Conservation (phyloP, 73 alveolate genomes). For the Blepharisma stoltei region DNA sequence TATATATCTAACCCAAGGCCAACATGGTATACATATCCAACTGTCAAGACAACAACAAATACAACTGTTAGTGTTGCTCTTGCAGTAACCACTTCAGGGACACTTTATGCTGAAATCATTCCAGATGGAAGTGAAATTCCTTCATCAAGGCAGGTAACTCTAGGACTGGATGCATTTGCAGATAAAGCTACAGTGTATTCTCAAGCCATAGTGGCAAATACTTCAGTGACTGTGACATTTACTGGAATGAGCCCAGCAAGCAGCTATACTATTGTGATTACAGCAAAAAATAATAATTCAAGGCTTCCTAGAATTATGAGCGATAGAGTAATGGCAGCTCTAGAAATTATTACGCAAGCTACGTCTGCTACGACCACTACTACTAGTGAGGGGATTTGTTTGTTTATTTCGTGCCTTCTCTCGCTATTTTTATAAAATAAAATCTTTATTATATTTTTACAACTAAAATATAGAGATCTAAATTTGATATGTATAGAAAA, state of each 20-base stretch:
- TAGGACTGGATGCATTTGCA: background rate
- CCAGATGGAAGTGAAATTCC: background rate
- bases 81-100: background rate
- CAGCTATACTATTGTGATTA: conserved; percentile 26
- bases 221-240: background rate
- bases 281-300: background rate
- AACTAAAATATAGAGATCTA: no score
- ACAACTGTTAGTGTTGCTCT: background rate
- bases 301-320: background rate
- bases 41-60: background rate
- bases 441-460: no score
- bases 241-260: conserved; percentile 11
- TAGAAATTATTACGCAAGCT: conserved; percentile 19
- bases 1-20: background rate
- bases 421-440: no score
- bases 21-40: background rate
- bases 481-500: no score
- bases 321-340: conserved; percentile 9
- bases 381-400: no score
- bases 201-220: background rate
- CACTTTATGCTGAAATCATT: conserved; percentile 19
- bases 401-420: no score
- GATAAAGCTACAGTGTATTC: background rate
- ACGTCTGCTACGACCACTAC: background rate
- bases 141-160: background rate